Percentiles rank a stretch among this genome's conserved stretches.
Conservation (phyloP, 441 rosid genomes). For the Lagerstroemia fauriei region DNA sequence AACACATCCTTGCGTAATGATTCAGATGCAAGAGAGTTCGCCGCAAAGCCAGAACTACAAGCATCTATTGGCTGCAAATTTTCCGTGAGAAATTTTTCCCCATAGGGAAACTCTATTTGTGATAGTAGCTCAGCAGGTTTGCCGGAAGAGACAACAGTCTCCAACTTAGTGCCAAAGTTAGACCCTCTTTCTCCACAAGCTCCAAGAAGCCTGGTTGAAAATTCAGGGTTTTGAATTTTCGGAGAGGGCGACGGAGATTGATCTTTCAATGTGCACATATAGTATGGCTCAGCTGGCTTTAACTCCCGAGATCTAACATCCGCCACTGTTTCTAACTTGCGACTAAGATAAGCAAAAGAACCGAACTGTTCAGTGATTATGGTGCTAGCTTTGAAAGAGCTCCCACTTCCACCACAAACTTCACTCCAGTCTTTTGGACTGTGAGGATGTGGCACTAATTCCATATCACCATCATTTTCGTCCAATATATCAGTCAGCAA, state of each 20-base stretch:
- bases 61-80: slow-evolving; percentile 32
- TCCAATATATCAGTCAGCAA: slow-evolving; percentile 29
- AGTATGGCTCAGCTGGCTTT: slow-evolving; percentile 10
- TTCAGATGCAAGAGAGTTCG: slow-evolving; percentile 23
- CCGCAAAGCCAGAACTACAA: slow-evolving; percentile 28
- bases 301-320: slow-evolving; percentile 11
- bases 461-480: slow-evolving; percentile 28
- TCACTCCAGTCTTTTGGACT: slow-evolving; percentile 14
- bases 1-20: slow-evolving; percentile 24
- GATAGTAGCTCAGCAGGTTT: slow-evolving; percentile 25
- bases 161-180: slow-evolving; percentile 26
- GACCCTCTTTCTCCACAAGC: slow-evolving; percentile 30
- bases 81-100: slow-evolving; percentile 36
- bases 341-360: not conserved
- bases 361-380: not conserved
- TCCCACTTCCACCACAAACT: slow-evolving; percentile 17
- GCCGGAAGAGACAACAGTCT: slow-evolving; percentile 31
- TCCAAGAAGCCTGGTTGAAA: slow-evolving; percentile 35
- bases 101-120: slow-evolving; percentile 25
- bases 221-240: slow-evolving; percentile 41
- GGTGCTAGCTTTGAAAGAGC: slow-evolving; percentile 22
- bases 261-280: slow-evolving; percentile 16
- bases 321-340: not conserved
- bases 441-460: slow-evolving; percentile 13
- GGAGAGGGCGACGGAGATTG: slow-evolving; percentile 23